Base-by-base conservation (phyloP, 176 grass and related monocot genomes). In the Oryza glaberrima region DNA sequence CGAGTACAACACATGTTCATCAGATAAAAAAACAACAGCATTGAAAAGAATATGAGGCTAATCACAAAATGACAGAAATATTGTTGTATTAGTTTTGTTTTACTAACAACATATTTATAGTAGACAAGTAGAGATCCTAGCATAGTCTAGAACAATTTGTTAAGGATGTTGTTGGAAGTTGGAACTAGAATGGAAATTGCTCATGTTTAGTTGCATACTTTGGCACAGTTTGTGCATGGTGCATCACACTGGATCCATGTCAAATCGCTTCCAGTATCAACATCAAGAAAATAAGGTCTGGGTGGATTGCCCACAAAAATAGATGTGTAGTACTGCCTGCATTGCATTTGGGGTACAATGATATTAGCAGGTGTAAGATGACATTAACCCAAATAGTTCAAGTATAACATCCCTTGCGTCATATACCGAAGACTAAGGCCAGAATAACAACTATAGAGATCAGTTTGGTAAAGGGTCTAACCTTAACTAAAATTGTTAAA, bases 211-310 rank as follows among this genome's bases (percentile, higher is more conserved):
- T 65, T 66, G 54, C 89, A 85, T 95, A 98, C 96, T 87, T 96
- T 74, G 46, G 96, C 96, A 76, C 96, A 99, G 81, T 91, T 99
- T 83, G 91, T 61, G 73, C 96, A 99, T 48, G 96, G 96, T 60
- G 96, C 94, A 67, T 99, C 96, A 86, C 96, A 99, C 76, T 99
- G 96, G 75, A 99, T 92, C 96, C 96, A 99, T 23, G 91, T 96
- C 83, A 99, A 87, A 77, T 94, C 96, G 11, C 96, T 99, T 80
- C 93, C 93, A 82, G 93, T 99, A 94, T 99, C 96, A 80, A 99
- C 90, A 77, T 99, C 93, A 46, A 99, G 91, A 76, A 90, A 99
- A 61, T 99, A 99, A 38, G 91, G 88, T 86, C 86, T 94, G 10
- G 91, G 96, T 69, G 96, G 91, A 88, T 92, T 99, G 20, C 96